Conservation (phyloP, 176 grass and related monocot species). For the Oryza glaberrima region DNA sequence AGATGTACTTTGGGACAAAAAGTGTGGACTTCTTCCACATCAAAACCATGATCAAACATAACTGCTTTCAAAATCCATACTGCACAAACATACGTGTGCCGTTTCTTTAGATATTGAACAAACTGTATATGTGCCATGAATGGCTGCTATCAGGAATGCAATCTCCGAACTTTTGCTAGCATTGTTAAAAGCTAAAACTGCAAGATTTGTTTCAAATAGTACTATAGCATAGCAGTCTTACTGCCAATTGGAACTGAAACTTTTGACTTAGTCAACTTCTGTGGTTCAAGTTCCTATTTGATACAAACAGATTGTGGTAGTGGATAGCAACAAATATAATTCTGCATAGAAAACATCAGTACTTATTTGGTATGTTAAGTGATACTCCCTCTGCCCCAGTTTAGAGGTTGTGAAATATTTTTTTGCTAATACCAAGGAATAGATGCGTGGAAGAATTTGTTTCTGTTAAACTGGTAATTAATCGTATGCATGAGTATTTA, state of each 20-base stretch:
- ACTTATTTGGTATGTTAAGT: neutral
- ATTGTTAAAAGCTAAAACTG: neutral
- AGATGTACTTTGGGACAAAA: neutral
- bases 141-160: neutral
- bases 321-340: neutral
- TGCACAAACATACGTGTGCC: neutral
- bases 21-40: neutral
- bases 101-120: neutral
- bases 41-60: neutral
- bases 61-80: neutral
- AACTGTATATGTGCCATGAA: neutral
- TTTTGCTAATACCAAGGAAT: too few relatives aligned
- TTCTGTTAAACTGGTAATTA: too few relatives aligned
- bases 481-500: too few relatives aligned
- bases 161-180: neutral
- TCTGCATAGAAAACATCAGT: neutral
- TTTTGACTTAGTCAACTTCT: neutral
- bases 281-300: neutral
- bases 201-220: neutral
- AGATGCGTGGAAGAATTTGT: too few relatives aligned
- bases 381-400: too few relatives aligned
- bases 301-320: neutral
- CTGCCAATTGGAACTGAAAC: neutral
- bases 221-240: neutral
- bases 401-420: too few relatives aligned